These are phyloP conservation scores for Penicillium sp. DNA, from an alignment of 2,329 filamentous ascomycete genomes.

Conservation along the genomic window DNA sequence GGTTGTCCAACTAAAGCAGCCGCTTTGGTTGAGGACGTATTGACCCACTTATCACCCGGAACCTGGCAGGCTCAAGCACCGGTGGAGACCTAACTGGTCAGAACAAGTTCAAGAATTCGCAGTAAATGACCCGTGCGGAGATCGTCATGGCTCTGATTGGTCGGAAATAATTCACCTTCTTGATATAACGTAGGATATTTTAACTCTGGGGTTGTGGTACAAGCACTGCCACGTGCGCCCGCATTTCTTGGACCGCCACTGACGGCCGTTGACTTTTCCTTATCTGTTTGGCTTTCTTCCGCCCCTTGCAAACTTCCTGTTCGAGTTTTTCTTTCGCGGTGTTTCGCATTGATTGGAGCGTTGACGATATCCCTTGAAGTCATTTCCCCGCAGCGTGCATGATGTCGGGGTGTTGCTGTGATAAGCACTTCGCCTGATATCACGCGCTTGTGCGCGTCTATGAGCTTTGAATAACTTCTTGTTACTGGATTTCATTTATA, in stretches of 20 bases:
- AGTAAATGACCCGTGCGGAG: background rate
- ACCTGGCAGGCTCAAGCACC: background rate
- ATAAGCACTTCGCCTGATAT: background rate
- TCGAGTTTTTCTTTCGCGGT: background rate
- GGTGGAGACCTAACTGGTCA: background rate
- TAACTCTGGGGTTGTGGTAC: background rate
- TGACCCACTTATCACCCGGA: background rate
- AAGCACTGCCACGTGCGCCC: background rate
- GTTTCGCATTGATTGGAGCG: background rate
- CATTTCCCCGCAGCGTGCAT: constrained; percentile 13
- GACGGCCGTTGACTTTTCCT: too few relatives aligned
- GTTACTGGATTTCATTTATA: background rate
- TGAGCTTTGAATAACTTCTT: background rate
- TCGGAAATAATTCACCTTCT: too few relatives aligned
- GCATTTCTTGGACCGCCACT: background rate
- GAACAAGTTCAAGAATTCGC: background rate
- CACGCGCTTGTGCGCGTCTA: background rate
- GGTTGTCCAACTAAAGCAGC: background rate
- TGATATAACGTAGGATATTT: background rate
- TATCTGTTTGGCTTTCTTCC: too few relatives aligned
- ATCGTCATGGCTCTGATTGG: background rate
- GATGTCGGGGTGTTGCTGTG: constrained; percentile 1
- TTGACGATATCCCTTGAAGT: constrained; percentile 6
- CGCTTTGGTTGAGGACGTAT: background rate
- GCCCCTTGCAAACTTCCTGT: background rate